Evolutionary conservation across 1,284 basidiomycete genomes (phyloP).

Genomic region (Uromyces viciae-fabae): DNA sequence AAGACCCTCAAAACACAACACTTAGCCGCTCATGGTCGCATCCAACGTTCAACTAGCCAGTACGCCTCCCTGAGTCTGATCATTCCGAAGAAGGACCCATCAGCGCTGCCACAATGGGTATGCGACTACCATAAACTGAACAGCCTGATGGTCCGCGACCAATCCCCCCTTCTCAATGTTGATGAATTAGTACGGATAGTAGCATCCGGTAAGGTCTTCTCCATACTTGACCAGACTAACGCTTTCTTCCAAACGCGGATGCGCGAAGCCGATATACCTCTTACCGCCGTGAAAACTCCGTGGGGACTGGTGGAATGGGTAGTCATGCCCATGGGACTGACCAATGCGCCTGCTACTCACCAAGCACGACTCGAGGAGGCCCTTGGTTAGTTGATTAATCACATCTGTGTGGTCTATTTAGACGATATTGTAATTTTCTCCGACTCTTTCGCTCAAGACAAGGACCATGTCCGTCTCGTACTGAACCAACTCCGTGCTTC

Average conservation of each 20-base stretch:
- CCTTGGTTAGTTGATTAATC: not conserved
- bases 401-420: constrained; percentile 11
- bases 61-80: not conserved
- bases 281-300: not conserved
- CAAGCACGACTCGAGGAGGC: constrained; percentile 44
- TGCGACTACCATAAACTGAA: constrained; percentile 1
- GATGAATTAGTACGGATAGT: not conserved
- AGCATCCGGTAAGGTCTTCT: not conserved
- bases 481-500: not conserved
- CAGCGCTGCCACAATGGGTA: not conserved
- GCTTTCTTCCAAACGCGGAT: constrained; percentile 9
- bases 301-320: constrained; percentile 14
- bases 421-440: constrained; percentile 8
- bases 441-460: not conserved
- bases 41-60: not conserved
- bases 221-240: not conserved
- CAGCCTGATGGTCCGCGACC: not conserved
- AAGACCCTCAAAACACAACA: too few relatives aligned
- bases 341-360: constrained; percentile 47
- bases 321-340: not conserved
- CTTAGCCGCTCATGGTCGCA: too few relatives aligned
- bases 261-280: not conserved
- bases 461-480: not conserved
- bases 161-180: constrained; percentile 14
- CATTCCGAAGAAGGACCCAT: constrained; percentile 3